A percentile compares a stretch with the other conserved stretches of the same genome.
Evolutionary conservation across 129 eudicot genomes (phyloP).

Genomic region (Tanacetum coccineum): DNA sequence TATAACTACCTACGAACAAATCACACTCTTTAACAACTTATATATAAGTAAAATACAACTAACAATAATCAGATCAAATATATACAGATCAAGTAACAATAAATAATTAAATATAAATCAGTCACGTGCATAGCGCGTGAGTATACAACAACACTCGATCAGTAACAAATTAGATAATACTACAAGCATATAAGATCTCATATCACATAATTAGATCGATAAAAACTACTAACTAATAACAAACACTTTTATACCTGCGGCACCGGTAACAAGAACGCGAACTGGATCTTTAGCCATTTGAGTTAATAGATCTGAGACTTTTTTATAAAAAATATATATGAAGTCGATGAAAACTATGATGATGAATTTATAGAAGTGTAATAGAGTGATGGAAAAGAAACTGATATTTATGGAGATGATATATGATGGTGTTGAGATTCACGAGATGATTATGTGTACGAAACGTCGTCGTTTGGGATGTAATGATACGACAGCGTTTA

Average conservation of each 20-base stretch:
- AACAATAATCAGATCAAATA: too few species aligned
- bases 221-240: background rate
- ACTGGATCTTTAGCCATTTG: conserved; percentile 74
- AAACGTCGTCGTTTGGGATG: conserved; percentile 26
- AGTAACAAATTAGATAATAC: conserved; percentile 1
- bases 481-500: conserved; percentile 22
- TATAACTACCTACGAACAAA: too few species aligned
- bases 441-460: background rate
- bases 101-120: too few species aligned
- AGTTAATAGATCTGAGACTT: conserved; percentile 23
- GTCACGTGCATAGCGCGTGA: too few species aligned
- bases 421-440: conserved; percentile 16
- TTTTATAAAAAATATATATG: background rate
- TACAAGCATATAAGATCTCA: background rate
- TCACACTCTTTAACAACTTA: too few species aligned
- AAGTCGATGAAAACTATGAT: conserved; percentile 28
- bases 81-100: too few species aligned
- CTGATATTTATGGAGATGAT: conserved; percentile 27
- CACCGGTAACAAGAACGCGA: conserved; percentile 94
- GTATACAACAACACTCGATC: too few species aligned
- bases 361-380: background rate
- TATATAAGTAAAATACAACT: too few species aligned
- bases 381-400: background rate
- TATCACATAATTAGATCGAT: conserved; percentile 12
- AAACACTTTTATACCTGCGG: conserved; percentile 60